Evolutionary conservation across 2,329 filamentous ascomycete species (phyloP), one percentile per base, ranked within the genome.

Genomic region (Ophiognomonia clavigignenti-juglandacearum): DNA sequence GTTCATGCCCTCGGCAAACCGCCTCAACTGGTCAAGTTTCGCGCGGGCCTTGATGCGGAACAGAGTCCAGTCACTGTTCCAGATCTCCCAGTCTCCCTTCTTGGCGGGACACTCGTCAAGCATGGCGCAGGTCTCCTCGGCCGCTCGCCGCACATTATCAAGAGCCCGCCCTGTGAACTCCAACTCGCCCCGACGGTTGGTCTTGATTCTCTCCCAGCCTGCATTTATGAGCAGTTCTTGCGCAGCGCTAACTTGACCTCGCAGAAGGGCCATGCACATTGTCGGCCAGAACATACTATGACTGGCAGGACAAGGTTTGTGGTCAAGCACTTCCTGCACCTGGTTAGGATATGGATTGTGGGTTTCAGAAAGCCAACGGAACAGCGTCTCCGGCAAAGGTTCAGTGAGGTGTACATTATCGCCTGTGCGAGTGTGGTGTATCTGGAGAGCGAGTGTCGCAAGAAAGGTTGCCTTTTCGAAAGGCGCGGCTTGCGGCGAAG

Each of bases 281-380:
- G 82, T 82, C 60, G 91, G 87, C 92, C 92, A 97, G 66, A 89
- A 97, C 29, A 86, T 72, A 22, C 75, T 71, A 58, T 93, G 87
- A 36, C 82, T 81, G 2, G 88, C 85, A 19, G 90, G 88, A 50
- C 86, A 86, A 1, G 87, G 86, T 38, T 75, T 74, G 56, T 82
- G 68, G 23, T 74, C 73, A 52, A 78, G 70, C 20, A 96, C 75
- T 4, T 82, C 73, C 31, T 80, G 72, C 20, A 86, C 70, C 57
- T 91, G 85, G 43, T 80, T 75, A 2, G 77, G 75, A 57, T 86
- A 86, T 22, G 85, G 76, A 53, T 86, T 82, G 60, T 96, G 88
- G 59, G 88, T 79, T 14, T 75, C 73, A 45, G 87, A 77, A 54
- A 95, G 73, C 92, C 92, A 97, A 57, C 87, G 78, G 52, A 96